Percentiles rank a stretch among this genome's conserved stretches.
These are phyloP conservation scores for Phascolomyces articulosus DNA, from an alignment of 371 early-diverging fungal genomes.

Conservation along the genomic window DNA sequence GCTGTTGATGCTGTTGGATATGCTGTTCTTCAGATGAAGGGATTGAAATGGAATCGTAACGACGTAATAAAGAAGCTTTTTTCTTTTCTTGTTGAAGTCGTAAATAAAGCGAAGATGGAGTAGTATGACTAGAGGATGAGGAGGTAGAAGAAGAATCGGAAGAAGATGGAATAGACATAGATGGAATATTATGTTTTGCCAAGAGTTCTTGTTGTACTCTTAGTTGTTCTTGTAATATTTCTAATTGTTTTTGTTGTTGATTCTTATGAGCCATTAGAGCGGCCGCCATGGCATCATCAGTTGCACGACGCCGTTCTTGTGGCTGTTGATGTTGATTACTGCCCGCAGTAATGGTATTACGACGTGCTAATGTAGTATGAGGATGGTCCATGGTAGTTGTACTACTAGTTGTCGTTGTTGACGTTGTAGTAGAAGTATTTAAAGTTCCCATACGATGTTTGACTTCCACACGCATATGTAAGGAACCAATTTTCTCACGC, in stretches of 20 bases:
- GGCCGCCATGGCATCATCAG: slow-evolving; percentile 26
- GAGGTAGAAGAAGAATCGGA: background rate
- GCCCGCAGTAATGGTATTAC: slow-evolving; percentile 10
- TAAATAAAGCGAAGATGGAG: slow-evolving; percentile 1
- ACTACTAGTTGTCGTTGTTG: background rate
- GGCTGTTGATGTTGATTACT: background rate
- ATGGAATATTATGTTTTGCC: slow-evolving; percentile 23
- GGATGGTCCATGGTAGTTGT: background rate
- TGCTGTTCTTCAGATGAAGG: slow-evolving; percentile 14
- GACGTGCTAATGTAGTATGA: background rate
- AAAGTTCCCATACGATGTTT: slow-evolving; percentile 26
- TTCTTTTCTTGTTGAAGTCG: slow-evolving; percentile 13
- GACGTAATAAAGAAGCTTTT: background rate
- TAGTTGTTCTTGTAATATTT: slow-evolving; percentile 20
- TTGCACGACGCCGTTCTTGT: background rate
- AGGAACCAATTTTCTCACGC: slow-evolving; percentile 54
- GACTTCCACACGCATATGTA: slow-evolving; percentile 56
- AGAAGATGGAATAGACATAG: slow-evolving; percentile 14
- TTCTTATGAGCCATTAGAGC: slow-evolving; percentile 47
- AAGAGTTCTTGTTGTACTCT: slow-evolving; percentile 39
- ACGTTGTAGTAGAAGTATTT: background rate
- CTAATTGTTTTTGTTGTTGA: slow-evolving; percentile 34
- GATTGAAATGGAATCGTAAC: slow-evolving; percentile 19
- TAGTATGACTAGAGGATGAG: background rate
- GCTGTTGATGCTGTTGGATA: background rate